A percentile compares a stretch with the other conserved stretches of the same genome.
phyloP scores from a whole-genome alignment of 2,329 filamentous ascomycete species.

The Trichoderma breve region DNA sequence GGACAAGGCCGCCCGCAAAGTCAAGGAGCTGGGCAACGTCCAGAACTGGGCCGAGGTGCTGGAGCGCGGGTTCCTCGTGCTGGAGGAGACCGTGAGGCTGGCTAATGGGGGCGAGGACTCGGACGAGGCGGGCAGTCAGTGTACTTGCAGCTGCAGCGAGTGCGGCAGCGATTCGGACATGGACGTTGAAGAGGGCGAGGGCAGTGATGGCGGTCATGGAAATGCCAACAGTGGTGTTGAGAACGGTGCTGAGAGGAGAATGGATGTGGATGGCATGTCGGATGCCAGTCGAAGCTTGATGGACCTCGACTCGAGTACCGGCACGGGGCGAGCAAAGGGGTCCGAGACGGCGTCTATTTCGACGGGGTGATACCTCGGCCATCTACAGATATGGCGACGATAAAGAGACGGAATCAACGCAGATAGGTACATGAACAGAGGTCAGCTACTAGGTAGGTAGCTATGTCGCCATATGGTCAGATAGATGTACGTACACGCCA shows the following conservation, averaged over 20 bases:
- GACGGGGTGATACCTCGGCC: background rate
- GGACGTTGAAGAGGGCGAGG: constrained; percentile 19
- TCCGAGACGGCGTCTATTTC: constrained; percentile 40
- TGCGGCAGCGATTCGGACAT: constrained; percentile 32
- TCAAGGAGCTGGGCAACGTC: constrained; percentile 78
- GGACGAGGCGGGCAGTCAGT: constrained; percentile 20
- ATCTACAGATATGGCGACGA: background rate
- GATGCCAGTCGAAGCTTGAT: constrained; percentile 40
- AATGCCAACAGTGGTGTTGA: constrained; percentile 12
- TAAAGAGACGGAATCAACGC: background rate
- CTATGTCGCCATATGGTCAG: background rate
- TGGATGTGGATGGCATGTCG: constrained; percentile 32
- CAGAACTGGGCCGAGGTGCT: constrained; percentile 87
- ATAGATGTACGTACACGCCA: background rate
- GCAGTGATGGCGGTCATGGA: constrained; percentile 21
- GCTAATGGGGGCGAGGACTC: constrained; percentile 39
- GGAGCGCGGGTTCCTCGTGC: constrained; percentile 62
- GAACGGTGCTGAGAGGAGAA: constrained; percentile 21
- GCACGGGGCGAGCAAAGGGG: constrained; percentile 34
- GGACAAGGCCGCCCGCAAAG: constrained; percentile 57
- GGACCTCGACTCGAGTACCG: constrained; percentile 38
- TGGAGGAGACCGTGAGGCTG: constrained; percentile 63
- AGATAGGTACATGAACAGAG: background rate
- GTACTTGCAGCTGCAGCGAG: constrained; percentile 41
- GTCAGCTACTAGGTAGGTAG: background rate